Conservation (phyloP, 192 early-diverging fungal species). For the Coemansia sp. region DNA sequence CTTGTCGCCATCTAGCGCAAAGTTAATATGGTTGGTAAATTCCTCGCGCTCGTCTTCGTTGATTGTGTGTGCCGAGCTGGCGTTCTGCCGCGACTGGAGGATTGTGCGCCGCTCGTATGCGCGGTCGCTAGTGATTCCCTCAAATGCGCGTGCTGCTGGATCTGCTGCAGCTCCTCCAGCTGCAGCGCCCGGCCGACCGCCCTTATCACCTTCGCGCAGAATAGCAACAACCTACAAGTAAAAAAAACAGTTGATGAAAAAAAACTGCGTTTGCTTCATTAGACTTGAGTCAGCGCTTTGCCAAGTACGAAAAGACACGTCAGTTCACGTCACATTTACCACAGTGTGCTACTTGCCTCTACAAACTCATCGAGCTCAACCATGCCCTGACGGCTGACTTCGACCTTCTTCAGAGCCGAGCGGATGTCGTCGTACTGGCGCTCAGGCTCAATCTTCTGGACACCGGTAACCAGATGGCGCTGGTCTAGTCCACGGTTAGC, state of each 20-base stretch:
- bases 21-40: conserved; percentile 95
- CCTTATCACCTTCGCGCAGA: conserved; percentile 36
- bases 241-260: background rate
- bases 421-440: conserved; percentile 75
- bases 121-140: conserved; percentile 51
- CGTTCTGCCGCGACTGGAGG: conserved; percentile 76
- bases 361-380: conserved; percentile 80
- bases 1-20: conserved; percentile 72
- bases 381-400: conserved; percentile 63
- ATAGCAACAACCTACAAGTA: conserved; percentile 35
- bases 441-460: conserved; percentile 63
- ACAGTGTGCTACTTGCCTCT: conserved; percentile 53
- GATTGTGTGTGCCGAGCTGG: conserved; percentile 94
- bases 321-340: background rate
- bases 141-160: conserved; percentile 36
- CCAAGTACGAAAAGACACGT: too few species aligned
- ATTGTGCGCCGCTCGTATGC: conserved; percentile 76
- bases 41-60: conserved; percentile 98
- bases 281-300: background rate
- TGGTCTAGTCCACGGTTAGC: conserved; percentile 66
- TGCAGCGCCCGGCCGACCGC: conserved; percentile 16
- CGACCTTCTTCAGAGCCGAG: conserved; percentile 63
- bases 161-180: conserved; percentile 12
- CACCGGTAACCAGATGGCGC: conserved; percentile 61
- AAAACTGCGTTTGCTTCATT: background rate